phyloP scores from a whole-genome alignment of 2,329 filamentous ascomycete species.

The Magnaporthales sp. region DNA sequence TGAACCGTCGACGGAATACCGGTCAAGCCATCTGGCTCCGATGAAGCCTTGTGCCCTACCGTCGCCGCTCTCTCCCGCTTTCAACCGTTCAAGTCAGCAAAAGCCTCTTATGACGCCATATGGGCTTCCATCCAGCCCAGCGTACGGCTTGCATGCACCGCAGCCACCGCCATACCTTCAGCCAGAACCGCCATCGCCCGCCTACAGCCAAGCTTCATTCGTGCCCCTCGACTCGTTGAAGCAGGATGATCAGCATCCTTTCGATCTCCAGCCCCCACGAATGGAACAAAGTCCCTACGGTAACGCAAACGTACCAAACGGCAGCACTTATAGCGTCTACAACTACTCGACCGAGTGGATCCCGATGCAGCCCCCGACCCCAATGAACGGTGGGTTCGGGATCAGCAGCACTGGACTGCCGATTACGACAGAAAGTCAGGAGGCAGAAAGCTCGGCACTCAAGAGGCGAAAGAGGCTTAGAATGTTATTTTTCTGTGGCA shows the following conservation, averaged over 20 bases:
- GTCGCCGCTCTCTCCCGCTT: conserved; percentile 2
- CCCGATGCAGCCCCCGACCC: conserved; percentile 1
- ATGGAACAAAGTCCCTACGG: conserved; percentile 1
- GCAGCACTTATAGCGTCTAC: neutral
- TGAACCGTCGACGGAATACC: neutral
- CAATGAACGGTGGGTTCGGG: neutral
- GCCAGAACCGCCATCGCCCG: neutral
- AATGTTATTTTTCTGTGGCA: neutral
- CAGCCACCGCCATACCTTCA: neutral
- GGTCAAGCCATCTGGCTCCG: neutral
- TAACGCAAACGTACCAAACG: neutral
- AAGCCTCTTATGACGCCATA: neutral
- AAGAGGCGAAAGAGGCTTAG: neutral
- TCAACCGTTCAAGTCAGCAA: neutral
- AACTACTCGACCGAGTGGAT: conserved; percentile 3
- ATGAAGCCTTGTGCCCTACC: neutral
- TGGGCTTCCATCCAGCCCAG: neutral
- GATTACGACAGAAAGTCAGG: neutral
- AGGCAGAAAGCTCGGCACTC: neutral
- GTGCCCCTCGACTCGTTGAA: neutral
- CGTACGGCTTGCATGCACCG: neutral
- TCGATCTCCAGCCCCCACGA: neutral
- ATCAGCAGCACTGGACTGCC: neutral
- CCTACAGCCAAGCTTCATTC: neutral
- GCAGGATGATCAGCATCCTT: neutral